Conservation (phyloP, 2,329 filamentous ascomycete genomes). For the Neofusicoccum ribis region DNA sequence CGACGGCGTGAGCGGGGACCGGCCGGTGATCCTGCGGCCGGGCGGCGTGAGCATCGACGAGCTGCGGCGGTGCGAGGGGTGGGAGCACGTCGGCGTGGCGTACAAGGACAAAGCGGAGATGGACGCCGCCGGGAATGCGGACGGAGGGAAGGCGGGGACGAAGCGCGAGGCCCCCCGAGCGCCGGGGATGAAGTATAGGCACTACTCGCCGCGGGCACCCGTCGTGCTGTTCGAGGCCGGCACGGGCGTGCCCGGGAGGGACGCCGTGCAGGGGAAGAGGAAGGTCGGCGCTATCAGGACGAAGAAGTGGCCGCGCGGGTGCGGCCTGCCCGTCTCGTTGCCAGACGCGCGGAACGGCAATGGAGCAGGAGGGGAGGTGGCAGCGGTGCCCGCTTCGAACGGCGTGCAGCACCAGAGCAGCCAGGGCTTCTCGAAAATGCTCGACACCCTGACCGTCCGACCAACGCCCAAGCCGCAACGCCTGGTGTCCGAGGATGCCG, state of each 20-base stretch:
- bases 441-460: conserved; percentile 30
- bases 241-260: conserved; percentile 30
- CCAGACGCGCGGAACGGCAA: not conserved
- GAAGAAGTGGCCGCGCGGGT: conserved; percentile 28
- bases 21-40: conserved; percentile 80
- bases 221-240: conserved; percentile 78
- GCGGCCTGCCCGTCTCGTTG: conserved; percentile 20
- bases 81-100: conserved; percentile 74
- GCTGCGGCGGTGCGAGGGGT: conserved; percentile 71
- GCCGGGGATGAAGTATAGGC: conserved; percentile 98
- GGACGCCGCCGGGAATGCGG: conserved; percentile 46
- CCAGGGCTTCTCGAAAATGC: conserved; percentile 32
- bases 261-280: conserved; percentile 27
- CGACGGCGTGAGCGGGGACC: conserved; percentile 77
- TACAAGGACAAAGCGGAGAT: conserved; percentile 76
- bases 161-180: conserved; percentile 66
- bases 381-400: not conserved
- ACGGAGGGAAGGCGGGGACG: not conserved
- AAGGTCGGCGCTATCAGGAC: conserved; percentile 44
- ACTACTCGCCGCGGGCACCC: conserved; percentile 88
- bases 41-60: conserved; percentile 85
- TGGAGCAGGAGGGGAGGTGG: not conserved
- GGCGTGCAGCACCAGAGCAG: not conserved
- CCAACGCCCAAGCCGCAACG: conserved; percentile 8
- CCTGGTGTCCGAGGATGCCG: not conserved